These are phyloP conservation scores for Hemileccinum rubropunctum DNA, from an alignment of 768 basidiomycete genomes.

Conservation along the genomic window DNA sequence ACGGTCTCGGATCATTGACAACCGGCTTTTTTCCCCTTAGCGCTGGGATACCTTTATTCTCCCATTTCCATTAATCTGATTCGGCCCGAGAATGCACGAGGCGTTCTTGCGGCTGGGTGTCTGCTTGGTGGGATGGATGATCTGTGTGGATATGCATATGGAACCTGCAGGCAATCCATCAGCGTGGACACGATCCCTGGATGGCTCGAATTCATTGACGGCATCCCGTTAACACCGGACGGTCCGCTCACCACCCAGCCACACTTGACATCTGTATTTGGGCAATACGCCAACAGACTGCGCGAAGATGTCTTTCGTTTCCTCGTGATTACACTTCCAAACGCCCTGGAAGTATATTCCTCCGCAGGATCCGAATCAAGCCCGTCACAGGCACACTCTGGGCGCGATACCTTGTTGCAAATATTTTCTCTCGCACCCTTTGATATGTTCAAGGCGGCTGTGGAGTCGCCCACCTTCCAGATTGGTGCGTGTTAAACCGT, in stretches of 20 bases:
- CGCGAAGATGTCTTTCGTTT: slow-evolving; percentile 78
- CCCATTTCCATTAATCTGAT: slow-evolving; percentile 65
- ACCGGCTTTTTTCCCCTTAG: slow-evolving; percentile 35
- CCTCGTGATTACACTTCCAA: slow-evolving; percentile 72
- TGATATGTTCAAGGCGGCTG: slow-evolving; percentile 80
- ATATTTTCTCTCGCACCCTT: slow-evolving; percentile 82
- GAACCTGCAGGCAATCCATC: slow-evolving; percentile 73
- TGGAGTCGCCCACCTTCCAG: slow-evolving; percentile 76
- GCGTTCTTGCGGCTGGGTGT: slow-evolving; percentile 81
- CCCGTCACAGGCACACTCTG: slow-evolving; percentile 35
- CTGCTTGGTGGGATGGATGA: slow-evolving; percentile 88
- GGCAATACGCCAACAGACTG: slow-evolving; percentile 71
- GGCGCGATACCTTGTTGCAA: slow-evolving; percentile 69
- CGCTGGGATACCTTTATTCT: slow-evolving; percentile 80
- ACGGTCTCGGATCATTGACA: slow-evolving; percentile 16
- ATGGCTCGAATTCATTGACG: slow-evolving; percentile 78
- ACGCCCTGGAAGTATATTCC: slow-evolving; percentile 53
- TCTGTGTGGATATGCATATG: slow-evolving; percentile 75
- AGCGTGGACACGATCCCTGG: slow-evolving; percentile 67
- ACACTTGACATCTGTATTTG: slow-evolving; percentile 60
- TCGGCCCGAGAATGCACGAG: slow-evolving; percentile 76
- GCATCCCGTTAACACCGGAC: slow-evolving; percentile 47
- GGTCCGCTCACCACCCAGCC: slow-evolving; percentile 45
- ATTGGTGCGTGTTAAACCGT: slow-evolving; percentile 52
- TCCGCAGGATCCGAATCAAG: slow-evolving; percentile 37